Percentiles rank a stretch among this genome's conserved stretches.
Conservation (phyloP, 805 yeast species). For the Metschnikowia similis region DNA sequence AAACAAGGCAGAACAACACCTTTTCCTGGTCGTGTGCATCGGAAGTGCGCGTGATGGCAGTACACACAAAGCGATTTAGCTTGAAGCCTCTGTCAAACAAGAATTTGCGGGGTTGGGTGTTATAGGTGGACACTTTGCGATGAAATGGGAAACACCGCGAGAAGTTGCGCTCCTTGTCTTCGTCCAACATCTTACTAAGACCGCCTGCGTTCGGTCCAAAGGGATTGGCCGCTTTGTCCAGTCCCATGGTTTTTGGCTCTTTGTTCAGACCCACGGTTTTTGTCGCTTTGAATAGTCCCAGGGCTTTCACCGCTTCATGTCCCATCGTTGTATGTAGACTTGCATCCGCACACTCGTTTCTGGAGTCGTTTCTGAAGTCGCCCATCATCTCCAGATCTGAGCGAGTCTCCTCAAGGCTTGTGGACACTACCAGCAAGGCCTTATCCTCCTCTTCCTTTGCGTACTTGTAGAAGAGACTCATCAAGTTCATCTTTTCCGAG, state of each 20-base stretch:
- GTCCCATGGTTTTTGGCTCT: too few relatives aligned
- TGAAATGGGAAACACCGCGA: slow-evolving; percentile 81
- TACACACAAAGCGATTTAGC: slow-evolving; percentile 24
- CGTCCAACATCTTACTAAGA: slow-evolving; percentile 16
- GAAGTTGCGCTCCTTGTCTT: slow-evolving; percentile 58
- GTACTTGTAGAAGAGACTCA: slow-evolving; percentile 31
- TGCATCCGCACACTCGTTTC: background rate
- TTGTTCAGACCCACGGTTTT: too few relatives aligned
- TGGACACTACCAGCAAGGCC: background rate
- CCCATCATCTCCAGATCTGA: background rate
- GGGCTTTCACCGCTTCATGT: background rate
- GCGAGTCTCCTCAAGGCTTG: background rate
- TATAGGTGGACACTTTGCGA: slow-evolving; percentile 50
- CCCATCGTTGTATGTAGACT: background rate
- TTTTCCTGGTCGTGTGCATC: slow-evolving; percentile 52
- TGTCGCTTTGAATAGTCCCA: too few relatives aligned
- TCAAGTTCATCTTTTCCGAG: slow-evolving; percentile 5
- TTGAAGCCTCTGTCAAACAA: slow-evolving; percentile 22
- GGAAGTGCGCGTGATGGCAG: slow-evolving; percentile 27
- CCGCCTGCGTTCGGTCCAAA: background rate
- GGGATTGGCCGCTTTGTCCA: background rate
- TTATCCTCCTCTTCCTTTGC: slow-evolving; percentile 33
- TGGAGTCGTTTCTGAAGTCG: background rate
- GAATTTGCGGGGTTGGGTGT: slow-evolving; percentile 48
- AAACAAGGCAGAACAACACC: slow-evolving; percentile 59